Conservation (phyloP, 805 yeast species). For the Myxozyma kluyveri region DNA sequence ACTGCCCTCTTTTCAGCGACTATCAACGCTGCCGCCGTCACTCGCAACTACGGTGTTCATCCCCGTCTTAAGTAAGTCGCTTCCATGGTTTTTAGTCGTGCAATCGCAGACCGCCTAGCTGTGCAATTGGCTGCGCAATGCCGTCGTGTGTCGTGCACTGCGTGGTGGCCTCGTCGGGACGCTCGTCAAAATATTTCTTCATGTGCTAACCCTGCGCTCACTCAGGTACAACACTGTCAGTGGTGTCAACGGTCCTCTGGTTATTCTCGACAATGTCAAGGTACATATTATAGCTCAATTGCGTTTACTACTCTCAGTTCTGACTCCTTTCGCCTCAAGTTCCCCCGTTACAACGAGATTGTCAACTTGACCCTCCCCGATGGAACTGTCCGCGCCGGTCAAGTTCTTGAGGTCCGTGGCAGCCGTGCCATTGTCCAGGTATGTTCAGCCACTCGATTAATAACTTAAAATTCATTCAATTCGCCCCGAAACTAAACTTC, state of each 20-base stretch:
- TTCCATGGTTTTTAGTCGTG: background rate
- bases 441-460: background rate
- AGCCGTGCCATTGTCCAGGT: slow-evolving; percentile 91
- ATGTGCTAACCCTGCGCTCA: background rate
- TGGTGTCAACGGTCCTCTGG: slow-evolving; percentile 98
- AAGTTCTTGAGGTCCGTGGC: slow-evolving; percentile 96
- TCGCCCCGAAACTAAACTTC: background rate
- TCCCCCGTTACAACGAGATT: slow-evolving; percentile 91
- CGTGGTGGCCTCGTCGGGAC: background rate
- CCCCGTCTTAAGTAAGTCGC: slow-evolving; percentile 33
- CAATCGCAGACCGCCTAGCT: no score
- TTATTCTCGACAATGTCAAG: slow-evolving; percentile 79
- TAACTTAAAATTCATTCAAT: no score
- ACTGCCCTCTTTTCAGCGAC: slow-evolving; percentile 24
- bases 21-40: slow-evolving; percentile 34
- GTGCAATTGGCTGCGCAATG: background rate
- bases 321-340: slow-evolving; percentile 35
- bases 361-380: slow-evolving; percentile 96
- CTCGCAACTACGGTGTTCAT: slow-evolving; percentile 31
- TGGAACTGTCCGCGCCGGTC: slow-evolving; percentile 93
- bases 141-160: background rate
- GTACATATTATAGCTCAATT: slow-evolving; percentile 6
- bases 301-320: background rate
- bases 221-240: slow-evolving; percentile 92
- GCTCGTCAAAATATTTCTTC: background rate